Conservation (phyloP, 2,329 filamentous ascomycete genomes). For the Hypoxylon rubiginosum region DNA sequence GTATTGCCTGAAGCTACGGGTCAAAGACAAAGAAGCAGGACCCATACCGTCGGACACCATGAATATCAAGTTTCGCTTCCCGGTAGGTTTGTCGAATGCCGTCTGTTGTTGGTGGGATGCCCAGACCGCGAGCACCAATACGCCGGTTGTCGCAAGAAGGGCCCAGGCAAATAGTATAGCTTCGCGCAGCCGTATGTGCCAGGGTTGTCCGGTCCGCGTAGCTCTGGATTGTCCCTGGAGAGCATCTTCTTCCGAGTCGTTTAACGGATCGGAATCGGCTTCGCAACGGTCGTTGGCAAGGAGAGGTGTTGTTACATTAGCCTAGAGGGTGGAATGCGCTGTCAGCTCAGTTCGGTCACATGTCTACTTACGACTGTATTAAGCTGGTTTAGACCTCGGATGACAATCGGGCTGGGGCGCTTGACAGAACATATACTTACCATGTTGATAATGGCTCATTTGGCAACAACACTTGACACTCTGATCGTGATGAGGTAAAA, state of each 20-base stretch:
- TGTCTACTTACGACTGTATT: slow-evolving; percentile 1
- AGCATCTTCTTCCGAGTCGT: slow-evolving; percentile 54
- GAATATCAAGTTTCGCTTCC: slow-evolving; percentile 95
- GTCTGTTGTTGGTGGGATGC: slow-evolving; percentile 77
- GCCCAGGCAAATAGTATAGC: slow-evolving; percentile 86
- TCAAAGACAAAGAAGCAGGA: slow-evolving; percentile 88
- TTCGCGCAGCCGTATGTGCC: slow-evolving; percentile 71
- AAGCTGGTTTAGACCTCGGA: slow-evolving; percentile 2
- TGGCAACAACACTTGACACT: slow-evolving; percentile 8
- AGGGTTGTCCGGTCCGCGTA: slow-evolving; percentile 41
- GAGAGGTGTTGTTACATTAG: slow-evolving; percentile 50
- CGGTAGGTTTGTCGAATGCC: slow-evolving; percentile 56
- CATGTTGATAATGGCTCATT: slow-evolving; percentile 26
- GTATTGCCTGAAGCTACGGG: slow-evolving; percentile 86
- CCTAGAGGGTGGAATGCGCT: slow-evolving; percentile 32
- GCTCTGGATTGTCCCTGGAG: slow-evolving; percentile 50
- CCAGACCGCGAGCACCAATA: slow-evolving; percentile 84
- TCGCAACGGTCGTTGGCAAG: slow-evolving; percentile 48
- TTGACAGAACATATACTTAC: slow-evolving; percentile 14
- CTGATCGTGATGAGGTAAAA: not conserved
- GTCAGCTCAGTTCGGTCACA: slow-evolving; percentile 25
- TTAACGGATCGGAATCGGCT: slow-evolving; percentile 31
- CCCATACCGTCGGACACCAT: slow-evolving; percentile 99
- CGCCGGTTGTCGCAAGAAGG: slow-evolving; percentile 79
- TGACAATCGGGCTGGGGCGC: not conserved